Evolutionary conservation across 257 asterid genomes (phyloP), one percentile per base, ranked within the genome.

Genomic region (Penstemon newberryi): DNA sequence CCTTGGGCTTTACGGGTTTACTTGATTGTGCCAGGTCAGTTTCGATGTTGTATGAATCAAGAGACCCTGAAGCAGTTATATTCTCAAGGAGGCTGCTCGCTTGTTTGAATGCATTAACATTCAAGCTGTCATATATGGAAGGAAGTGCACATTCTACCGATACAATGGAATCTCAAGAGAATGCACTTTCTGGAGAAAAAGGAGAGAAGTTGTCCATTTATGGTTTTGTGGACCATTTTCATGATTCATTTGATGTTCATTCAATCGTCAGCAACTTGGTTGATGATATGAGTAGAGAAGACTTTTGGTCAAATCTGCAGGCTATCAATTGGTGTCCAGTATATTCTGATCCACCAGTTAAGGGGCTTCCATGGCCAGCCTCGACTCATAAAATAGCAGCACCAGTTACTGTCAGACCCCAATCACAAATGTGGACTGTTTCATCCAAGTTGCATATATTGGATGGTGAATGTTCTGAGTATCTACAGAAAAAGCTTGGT

Each of bases 241-340:
- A 84, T 51, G 80, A 78, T 72, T 60, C 64, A 71, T 53, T 75
- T 59, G 82, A 81, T 69, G 67, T 79, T 70, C 74, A 74, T 70
- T 78, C 79, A 60, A 60, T 82, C 46, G 81, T 79, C 66, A 72
- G 75, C 60, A 80, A 88, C 83, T 73, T 84, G 80, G 78, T 83
- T 66, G 84, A 79, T 67, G 96, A 83, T 85, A 76, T 76, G 75
- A 77, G 82, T 52, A 60, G 70, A 71, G 93, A 86, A 66, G 81
- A 77, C 40, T 90, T 92, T 77, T 92, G 97, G 98, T 82, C 82
- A 36, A 83, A 77, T 65, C 70, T 92, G 65, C 80, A 71, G 77
- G 63, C 80, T 65, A 85, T 92, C 74, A 78, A 79, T 74, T 92
- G 98, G 98, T 92, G 98, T 85, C 98, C 95, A 37, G 91, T 92